phyloP scores from a whole-genome alignment of 176 grass and related monocot species.

The Neostapfia colusana region DNA sequence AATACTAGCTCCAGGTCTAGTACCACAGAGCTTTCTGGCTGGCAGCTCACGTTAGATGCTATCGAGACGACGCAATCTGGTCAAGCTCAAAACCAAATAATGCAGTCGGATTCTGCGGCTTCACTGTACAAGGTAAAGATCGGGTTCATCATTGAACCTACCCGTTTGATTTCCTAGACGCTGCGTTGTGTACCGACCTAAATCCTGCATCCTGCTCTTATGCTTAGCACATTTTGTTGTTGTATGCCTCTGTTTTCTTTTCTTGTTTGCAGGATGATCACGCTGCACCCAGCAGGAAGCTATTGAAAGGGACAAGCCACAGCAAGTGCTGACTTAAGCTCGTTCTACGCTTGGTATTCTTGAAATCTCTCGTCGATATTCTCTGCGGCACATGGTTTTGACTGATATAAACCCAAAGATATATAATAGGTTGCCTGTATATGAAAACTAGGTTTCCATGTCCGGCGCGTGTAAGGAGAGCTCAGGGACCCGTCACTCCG shows the following conservation, averaged over 20 bases:
- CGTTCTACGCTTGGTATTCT: background rate
- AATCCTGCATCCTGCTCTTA: background rate
- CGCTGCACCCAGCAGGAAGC: constrained; percentile 61
- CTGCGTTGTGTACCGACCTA: background rate
- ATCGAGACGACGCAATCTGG: constrained; percentile 73
- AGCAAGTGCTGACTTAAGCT: constrained; percentile 57
- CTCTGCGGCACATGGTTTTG: background rate
- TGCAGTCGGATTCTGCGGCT: constrained; percentile 90
- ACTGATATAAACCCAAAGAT: background rate
- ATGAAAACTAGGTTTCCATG: constrained; percentile 7
- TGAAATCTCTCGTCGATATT: background rate
- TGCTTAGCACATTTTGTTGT: background rate
- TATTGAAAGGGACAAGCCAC: constrained; percentile 63
- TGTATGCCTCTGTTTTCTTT: constrained; percentile 6
- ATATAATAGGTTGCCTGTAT: background rate
- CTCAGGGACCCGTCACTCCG: background rate
- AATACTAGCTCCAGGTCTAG: constrained; percentile 46
- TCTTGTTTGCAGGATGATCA: constrained; percentile 74
- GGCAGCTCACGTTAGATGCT: constrained; percentile 95
- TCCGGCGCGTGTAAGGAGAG: background rate
- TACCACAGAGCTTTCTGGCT: constrained; percentile 58
- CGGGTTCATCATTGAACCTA: background rate
- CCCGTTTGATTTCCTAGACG: background rate
- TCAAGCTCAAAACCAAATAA: constrained; percentile 72
- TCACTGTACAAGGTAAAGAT: constrained; percentile 80